These are phyloP conservation scores for Pelargonium myrrhifolium DNA, from an alignment of 441 rosid genomes.

Conservation along the genomic window DNA sequence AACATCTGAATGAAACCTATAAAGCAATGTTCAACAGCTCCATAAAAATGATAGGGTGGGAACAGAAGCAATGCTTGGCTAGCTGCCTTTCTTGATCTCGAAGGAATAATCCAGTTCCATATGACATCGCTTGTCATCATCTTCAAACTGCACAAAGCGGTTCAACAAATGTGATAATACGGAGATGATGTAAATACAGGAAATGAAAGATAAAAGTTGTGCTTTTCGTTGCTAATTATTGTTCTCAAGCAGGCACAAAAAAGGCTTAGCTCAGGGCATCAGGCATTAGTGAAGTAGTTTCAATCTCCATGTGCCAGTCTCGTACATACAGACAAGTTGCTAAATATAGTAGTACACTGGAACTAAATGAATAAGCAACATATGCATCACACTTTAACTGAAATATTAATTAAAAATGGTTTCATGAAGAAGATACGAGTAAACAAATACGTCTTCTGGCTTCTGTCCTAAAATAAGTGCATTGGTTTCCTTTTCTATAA, in stretches of 20 bases:
- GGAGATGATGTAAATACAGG: background rate
- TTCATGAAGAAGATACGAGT: background rate
- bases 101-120: constrained; percentile 47
- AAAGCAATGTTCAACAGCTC: constrained; percentile 2
- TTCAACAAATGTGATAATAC: too few relatives aligned
- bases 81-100: constrained; percentile 38
- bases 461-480: background rate
- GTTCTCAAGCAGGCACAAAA: background rate
- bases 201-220: background rate
- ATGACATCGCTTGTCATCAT: constrained; percentile 47
- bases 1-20: background rate
- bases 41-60: constrained; percentile 5
- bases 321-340: background rate
- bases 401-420: background rate
- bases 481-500: background rate
- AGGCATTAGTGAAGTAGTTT: background rate
- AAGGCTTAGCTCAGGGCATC: background rate
- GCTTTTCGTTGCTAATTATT: too few relatives aligned
- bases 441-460: background rate
- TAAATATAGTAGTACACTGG: background rate
- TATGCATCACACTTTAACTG: background rate
- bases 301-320: background rate
- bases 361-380: background rate
- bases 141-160: constrained; percentile 39
- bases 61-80: constrained; percentile 12